A percentile compares a stretch with the other conserved stretches of the same genome.
Conservation (phyloP, 2,329 filamentous ascomycete species). For the Erysiphe pulchra region DNA sequence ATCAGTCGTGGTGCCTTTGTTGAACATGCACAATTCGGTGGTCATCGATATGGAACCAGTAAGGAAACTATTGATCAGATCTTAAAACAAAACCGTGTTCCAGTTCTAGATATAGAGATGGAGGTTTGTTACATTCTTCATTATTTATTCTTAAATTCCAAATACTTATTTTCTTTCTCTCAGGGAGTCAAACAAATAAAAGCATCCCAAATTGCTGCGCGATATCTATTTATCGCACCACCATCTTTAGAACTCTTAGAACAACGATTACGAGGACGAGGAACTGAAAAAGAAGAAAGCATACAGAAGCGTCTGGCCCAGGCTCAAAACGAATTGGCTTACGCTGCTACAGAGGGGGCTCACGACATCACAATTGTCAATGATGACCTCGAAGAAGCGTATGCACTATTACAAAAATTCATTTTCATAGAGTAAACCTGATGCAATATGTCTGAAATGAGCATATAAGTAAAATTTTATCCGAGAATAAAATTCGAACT, state of each 20-base stretch:
- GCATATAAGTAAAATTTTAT: too few species aligned
- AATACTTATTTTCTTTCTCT: neutral
- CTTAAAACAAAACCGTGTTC: constrained; percentile 42
- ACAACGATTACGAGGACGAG: constrained; percentile 43
- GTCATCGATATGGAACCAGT: constrained; percentile 70
- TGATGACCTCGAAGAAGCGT: constrained; percentile 33
- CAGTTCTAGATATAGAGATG: constrained; percentile 91
- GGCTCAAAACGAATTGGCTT: constrained; percentile 51
- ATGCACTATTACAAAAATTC: constrained; percentile 25
- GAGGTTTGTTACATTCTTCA: constrained; percentile 33
- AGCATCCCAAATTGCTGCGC: constrained; percentile 42
- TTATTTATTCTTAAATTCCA: neutral
- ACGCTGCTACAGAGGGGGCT: constrained; percentile 36
- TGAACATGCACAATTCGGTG: constrained; percentile 62
- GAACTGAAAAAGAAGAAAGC: constrained; percentile 52
- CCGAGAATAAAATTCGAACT: too few species aligned
- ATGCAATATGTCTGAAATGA: too few species aligned
- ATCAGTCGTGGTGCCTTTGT: constrained; percentile 51
- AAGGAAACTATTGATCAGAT: constrained; percentile 56
- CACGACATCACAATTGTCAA: constrained; percentile 42
- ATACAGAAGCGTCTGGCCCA: constrained; percentile 44
- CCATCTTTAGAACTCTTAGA: constrained; percentile 54
- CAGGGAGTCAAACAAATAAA: constrained; percentile 83
- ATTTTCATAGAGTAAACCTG: too few species aligned
- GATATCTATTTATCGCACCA: constrained; percentile 67